Percentiles rank a stretch among this genome's conserved stretches.
These are phyloP conservation scores for Parietichytrium sp. DNA, from an alignment of 108 stramenopile genomes.

Conservation along the genomic window DNA sequence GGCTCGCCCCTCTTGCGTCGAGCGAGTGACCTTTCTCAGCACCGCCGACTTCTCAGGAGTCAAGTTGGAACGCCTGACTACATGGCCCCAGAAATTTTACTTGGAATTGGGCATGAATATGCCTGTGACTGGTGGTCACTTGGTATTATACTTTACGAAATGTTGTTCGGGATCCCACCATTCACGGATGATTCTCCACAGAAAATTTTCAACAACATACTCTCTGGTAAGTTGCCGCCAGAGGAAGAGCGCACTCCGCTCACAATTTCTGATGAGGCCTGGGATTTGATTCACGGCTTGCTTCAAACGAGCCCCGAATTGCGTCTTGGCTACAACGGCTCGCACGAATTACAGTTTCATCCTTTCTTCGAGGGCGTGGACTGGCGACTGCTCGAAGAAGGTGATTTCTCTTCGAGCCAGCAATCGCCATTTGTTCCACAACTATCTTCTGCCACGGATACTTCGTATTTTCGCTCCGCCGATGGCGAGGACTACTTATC, in stretches of 20 bases:
- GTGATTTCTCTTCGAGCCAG: slow-evolving; percentile 86
- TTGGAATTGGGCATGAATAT: slow-evolving; percentile 80
- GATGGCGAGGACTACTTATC: too few species aligned
- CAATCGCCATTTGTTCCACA: not conserved
- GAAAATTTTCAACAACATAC: slow-evolving; percentile 90
- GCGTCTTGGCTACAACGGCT: slow-evolving; percentile 83
- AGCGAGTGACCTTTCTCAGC: too few species aligned
- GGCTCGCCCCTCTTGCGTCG: too few species aligned
- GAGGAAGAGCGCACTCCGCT: slow-evolving; percentile 73
- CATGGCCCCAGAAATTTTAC: slow-evolving; percentile 94
- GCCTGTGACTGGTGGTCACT: slow-evolving; percentile 97
- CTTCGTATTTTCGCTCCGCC: not conserved
- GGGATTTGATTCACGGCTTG: slow-evolving; percentile 70
- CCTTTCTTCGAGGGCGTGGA: slow-evolving; percentile 81
- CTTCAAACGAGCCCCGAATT: slow-evolving; percentile 79
- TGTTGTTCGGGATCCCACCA: slow-evolving; percentile 95
- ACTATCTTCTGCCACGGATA: not conserved
- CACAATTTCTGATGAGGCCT: slow-evolving; percentile 66
- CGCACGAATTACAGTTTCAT: slow-evolving; percentile 84
- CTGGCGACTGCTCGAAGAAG: slow-evolving; percentile 79
- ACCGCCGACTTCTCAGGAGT: not conserved
- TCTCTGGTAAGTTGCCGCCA: slow-evolving; percentile 70
- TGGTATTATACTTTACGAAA: slow-evolving; percentile 94
- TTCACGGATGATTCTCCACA: slow-evolving; percentile 94
- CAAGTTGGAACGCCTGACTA: slow-evolving; percentile 97